Base-by-base conservation (phyloP, 352 stramenopile species). In the Proteromonas lacertae region DNA sequence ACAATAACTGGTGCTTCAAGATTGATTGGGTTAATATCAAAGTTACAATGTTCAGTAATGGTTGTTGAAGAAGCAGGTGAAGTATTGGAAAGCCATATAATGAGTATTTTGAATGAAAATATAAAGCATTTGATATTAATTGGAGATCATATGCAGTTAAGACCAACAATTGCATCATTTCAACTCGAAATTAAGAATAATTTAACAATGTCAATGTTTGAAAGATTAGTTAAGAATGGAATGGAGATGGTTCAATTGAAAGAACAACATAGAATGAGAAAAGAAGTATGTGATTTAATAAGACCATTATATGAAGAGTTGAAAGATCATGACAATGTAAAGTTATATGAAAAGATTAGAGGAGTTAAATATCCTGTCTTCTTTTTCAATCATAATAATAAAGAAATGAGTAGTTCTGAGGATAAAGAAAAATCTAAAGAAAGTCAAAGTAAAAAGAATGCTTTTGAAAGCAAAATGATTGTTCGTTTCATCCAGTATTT, bases 31-130 rank as follows among this genome's bases (percentile, higher is more conserved):
- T n/a, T n/a, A n/a, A n/a, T n/a, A n/a, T n/a, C n/a, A n/a, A n/a
- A n/a, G n/a, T n/a, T n/a, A n/a, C n/a, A n/a, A n/a, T n/a, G n/a
- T n/a, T n/a, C n/a, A n/a, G 51, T 72, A 13, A 50, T 76, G 1
- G 49, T 76, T 34, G 66, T 64, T 22, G 64, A 73, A 43, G 64
- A 76, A 51, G 64, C 64, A 13, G 64, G 58, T 19, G 64, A 76
- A 42, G 59, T 76, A 4, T 47, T 73, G 2, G 64, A 73, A 35
- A 36, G 35, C 22, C 46, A 56, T 25, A 25, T 55, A 9, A 16
- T 42, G 12, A 23, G 16, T 3, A 30, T 10, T 17, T 33, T 70
- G 19, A 56, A 52, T n/a, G 40, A 44, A 13, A 39, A 40, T 0
- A 60, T 47, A 14, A 44, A 68, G 32, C 56, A 63, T 26, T 37